Conservation (phyloP, 1,284 basidiomycete genomes). For the Exobasidium cylindrosporum region DNA sequence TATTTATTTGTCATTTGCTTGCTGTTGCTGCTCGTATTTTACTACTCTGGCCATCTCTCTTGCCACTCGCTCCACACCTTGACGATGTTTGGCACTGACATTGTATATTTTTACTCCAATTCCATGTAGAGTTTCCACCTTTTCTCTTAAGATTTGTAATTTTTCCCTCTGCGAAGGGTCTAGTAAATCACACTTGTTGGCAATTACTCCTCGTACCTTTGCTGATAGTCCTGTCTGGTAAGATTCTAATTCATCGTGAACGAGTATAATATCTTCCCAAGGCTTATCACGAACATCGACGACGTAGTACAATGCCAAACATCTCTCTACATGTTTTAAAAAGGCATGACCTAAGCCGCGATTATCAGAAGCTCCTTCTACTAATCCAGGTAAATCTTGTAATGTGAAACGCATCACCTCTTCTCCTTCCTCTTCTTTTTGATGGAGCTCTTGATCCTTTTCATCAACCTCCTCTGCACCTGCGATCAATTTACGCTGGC, state of each 20-base stretch:
- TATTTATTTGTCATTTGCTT: not conserved
- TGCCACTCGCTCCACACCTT: constrained; percentile 12
- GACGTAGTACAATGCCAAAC: constrained; percentile 83
- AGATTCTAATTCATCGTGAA: constrained; percentile 77
- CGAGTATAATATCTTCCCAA: constrained; percentile 70
- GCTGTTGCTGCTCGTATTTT: not conserved
- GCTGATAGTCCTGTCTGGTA: constrained; percentile 73
- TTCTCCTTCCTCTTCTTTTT: not conserved
- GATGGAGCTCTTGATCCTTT: not conserved
- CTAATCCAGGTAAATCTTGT: constrained; percentile 94
- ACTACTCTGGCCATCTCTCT: constrained; percentile 1
- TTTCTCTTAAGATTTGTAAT: not conserved
- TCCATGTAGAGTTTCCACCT: constrained; percentile 11
- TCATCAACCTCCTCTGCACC: constrained; percentile 19
- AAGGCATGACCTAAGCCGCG: constrained; percentile 92
- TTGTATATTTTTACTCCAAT: not conserved
- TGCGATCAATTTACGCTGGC: constrained; percentile 3
- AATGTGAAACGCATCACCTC: constrained; percentile 71
- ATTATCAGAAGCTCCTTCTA: constrained; percentile 78
- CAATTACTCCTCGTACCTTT: constrained; percentile 64
- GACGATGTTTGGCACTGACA: constrained; percentile 14
- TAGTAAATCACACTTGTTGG: constrained; percentile 19
- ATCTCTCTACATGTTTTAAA: constrained; percentile 87
- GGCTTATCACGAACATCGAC: constrained; percentile 71
- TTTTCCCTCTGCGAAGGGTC: not conserved